phyloP scores from a whole-genome alignment of 2,329 filamentous ascomycete species.

The Lachnellula cervina region DNA sequence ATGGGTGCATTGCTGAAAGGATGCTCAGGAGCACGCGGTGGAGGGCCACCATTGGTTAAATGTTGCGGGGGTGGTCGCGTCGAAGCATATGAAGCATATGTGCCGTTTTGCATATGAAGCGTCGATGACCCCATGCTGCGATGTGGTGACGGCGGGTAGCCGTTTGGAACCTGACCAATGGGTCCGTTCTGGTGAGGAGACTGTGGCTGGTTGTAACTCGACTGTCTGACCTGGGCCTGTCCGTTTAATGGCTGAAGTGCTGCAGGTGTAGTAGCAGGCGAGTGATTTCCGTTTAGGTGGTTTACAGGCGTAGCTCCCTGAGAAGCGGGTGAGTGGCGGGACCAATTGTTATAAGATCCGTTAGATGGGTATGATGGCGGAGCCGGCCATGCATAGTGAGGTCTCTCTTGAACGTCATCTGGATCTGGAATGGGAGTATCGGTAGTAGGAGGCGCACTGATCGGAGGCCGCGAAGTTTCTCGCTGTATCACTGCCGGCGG shows the following conservation, averaged over 20 bases:
- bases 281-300: constrained; percentile 44
- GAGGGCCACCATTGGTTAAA: constrained; percentile 32
- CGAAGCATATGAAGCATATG: constrained; percentile 25
- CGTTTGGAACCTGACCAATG: constrained; percentile 40
- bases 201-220: constrained; percentile 29
- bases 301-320: constrained; percentile 39
- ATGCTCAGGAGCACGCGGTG: constrained; percentile 41
- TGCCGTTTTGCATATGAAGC: constrained; percentile 26
- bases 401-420: constrained; percentile 16
- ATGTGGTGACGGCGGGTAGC: constrained; percentile 34
- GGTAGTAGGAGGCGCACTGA: constrained; percentile 25
- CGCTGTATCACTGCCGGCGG: constrained; percentile 15
- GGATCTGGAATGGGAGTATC: constrained; percentile 28
- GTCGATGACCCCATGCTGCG: constrained; percentile 17
- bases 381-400: constrained; percentile 30
- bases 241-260: constrained; percentile 18
- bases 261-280: constrained; percentile 28
- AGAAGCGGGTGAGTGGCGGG: constrained; percentile 46
- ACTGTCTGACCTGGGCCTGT: constrained; percentile 21
- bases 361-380: constrained; percentile 37
- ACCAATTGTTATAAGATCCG: constrained; percentile 44
- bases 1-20: constrained; percentile 42
- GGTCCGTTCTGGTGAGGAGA: constrained; percentile 42
- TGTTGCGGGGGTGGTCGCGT: constrained; percentile 32
- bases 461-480: constrained; percentile 19